phyloP scores from a whole-genome alignment of 257 asterid genomes.

The Eucommia ulmoides region DNA sequence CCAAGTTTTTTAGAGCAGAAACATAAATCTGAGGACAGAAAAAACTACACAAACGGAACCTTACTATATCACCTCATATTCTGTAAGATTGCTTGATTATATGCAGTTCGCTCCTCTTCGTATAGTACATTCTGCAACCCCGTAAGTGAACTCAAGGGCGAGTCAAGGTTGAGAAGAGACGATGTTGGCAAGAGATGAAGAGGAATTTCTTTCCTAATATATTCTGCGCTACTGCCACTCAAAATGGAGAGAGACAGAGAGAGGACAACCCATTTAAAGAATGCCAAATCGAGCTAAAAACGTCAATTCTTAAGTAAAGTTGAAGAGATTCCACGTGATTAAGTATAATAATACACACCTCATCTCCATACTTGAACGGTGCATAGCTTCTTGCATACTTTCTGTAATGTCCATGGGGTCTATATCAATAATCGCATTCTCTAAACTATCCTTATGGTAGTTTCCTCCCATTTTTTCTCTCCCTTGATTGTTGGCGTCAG shows the following conservation, averaged over 20 bases:
- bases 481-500: slow-evolving; percentile 23
- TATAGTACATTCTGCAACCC: slow-evolving; percentile 72
- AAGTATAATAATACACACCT: slow-evolving; percentile 64
- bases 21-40: too few relatives aligned
- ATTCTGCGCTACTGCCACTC: slow-evolving; percentile 88
- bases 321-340: slow-evolving; percentile 14
- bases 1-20: too few relatives aligned
- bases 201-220: slow-evolving; percentile 79
- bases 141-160: slow-evolving; percentile 64
- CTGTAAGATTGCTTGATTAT: slow-evolving; percentile 60
- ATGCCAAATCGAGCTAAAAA: neutral
- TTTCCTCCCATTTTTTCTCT: slow-evolving; percentile 32
- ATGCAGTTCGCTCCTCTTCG: slow-evolving; percentile 90
- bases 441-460: slow-evolving; percentile 28
- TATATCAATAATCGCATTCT: slow-evolving; percentile 39
- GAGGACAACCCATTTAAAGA: slow-evolving; percentile 1
- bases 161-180: slow-evolving; percentile 52
- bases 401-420: slow-evolving; percentile 97
- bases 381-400: slow-evolving; percentile 99
- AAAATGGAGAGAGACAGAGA: neutral
- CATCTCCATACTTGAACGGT: slow-evolving; percentile 88
- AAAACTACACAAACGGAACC: neutral
- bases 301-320: neutral
- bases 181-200: slow-evolving; percentile 68
- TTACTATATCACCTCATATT: slow-evolving; percentile 40